Percentiles rank a stretch among this genome's conserved stretches.
Conservation (phyloP, 2,329 filamentous ascomycete species). For the Ophiostoma tasmaniense region DNA sequence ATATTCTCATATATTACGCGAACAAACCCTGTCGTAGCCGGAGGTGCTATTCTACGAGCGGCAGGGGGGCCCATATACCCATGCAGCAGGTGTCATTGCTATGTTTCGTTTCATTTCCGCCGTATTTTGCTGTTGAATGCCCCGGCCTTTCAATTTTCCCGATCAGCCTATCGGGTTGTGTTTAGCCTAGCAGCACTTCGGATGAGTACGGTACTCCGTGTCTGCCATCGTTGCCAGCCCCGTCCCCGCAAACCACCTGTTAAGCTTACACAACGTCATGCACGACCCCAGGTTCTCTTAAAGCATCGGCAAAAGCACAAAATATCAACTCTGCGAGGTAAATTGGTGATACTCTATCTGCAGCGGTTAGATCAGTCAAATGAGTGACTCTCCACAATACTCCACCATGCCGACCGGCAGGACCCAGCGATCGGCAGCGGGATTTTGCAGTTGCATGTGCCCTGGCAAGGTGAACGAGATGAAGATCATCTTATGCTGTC, state of each 20-base stretch:
- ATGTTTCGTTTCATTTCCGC: background rate
- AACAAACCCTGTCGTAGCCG: too few relatives aligned
- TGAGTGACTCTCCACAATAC: background rate
- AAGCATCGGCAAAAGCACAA: background rate
- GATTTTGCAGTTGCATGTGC: background rate
- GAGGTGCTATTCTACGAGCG: background rate
- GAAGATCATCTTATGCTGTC: background rate
- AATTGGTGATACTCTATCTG: too few relatives aligned
- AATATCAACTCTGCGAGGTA: too few relatives aligned
- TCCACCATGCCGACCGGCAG: background rate
- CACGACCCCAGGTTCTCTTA: background rate
- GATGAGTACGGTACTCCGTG: background rate
- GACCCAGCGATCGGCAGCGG: background rate
- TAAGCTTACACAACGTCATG: background rate
- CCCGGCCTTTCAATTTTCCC: background rate
- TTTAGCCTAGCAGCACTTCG: background rate
- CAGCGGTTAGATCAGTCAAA: background rate
- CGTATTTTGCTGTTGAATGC: background rate
- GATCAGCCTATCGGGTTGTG: background rate
- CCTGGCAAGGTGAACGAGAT: background rate
- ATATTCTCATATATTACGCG: background rate
- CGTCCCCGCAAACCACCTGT: background rate
- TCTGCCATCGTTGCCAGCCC: background rate
- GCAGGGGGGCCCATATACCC: background rate
- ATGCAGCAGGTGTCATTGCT: background rate